Percentiles rank a stretch among this genome's conserved stretches.
Evolutionary conservation across 441 rosid genomes (phyloP).

Genomic region (Adansonia madagascariensis): DNA sequence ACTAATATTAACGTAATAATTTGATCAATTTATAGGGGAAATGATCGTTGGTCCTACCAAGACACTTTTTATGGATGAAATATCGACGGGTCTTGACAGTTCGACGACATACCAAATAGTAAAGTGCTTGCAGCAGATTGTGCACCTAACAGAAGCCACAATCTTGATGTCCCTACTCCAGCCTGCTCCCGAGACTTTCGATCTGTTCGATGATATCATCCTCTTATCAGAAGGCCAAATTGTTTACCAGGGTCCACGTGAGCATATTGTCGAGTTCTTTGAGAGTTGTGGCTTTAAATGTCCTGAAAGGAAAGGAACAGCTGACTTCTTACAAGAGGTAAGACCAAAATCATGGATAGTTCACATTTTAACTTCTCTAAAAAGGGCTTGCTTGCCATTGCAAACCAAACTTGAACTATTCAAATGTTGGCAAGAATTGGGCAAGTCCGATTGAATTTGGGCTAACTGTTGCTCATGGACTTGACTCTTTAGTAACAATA

Average conservation of each 20-base stretch:
- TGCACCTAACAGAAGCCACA: constrained; percentile 77
- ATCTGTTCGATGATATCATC: constrained; percentile 81
- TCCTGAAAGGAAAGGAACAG: constrained; percentile 87
- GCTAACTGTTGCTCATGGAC: neutral
- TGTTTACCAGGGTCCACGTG: constrained; percentile 84
- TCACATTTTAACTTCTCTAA: neutral
- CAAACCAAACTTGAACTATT: neutral
- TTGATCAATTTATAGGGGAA: constrained; percentile 57
- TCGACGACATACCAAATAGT: constrained; percentile 88
- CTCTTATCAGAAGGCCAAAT: constrained; percentile 79
- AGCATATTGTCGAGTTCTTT: constrained; percentile 68
- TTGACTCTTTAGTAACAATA: neutral
- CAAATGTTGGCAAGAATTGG: neutral
- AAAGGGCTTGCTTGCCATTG: no score
- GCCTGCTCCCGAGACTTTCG: constrained; percentile 92
- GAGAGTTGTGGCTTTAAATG: constrained; percentile 77
- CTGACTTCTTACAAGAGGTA: constrained; percentile 98
- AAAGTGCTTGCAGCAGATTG: constrained; percentile 85
- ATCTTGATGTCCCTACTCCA: constrained; percentile 81
- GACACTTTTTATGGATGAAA: constrained; percentile 90
- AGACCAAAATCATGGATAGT: neutral
- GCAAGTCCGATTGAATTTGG: neutral
- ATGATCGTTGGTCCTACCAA: constrained; percentile 96
- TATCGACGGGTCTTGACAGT: constrained; percentile 94
- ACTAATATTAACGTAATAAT: neutral